phyloP scores from a whole-genome alignment of 495 filamentous ascomycete genomes.

The Aspergillus cristatus region DNA sequence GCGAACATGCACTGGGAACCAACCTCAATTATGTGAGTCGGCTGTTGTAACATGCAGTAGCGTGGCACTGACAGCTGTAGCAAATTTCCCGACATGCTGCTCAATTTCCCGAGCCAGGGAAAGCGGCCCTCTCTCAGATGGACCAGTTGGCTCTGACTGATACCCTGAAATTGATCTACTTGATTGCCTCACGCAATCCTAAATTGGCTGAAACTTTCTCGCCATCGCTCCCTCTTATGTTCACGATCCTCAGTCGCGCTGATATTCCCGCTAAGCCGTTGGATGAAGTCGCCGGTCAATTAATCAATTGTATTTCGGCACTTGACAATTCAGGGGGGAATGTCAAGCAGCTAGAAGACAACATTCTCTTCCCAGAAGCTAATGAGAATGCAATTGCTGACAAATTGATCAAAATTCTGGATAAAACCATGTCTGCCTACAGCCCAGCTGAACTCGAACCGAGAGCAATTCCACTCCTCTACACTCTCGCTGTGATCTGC shows the following conservation, averaged over 20 bases:
- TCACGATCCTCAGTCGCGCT: conserved; percentile 57
- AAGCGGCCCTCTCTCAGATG: conserved; percentile 45
- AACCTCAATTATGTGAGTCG: conserved; percentile 50
- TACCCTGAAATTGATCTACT: conserved; percentile 82
- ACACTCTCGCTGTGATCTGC: conserved; percentile 61
- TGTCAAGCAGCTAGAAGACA: conserved; percentile 29
- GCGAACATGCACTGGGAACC: conserved; percentile 59
- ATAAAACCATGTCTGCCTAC: conserved; percentile 52
- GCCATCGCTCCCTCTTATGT: conserved; percentile 57
- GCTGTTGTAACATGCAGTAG: background rate
- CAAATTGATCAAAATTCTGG: conserved; percentile 64
- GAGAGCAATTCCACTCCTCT: conserved; percentile 58
- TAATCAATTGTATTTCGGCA: conserved; percentile 76
- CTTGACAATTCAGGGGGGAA: conserved; percentile 54
- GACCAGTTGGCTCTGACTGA: conserved; percentile 74
- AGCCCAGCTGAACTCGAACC: conserved; percentile 58
- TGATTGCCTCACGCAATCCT: conserved; percentile 59
- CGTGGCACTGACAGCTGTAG: conserved; percentile 23
- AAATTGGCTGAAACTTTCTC: conserved; percentile 51
- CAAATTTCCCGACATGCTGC: conserved; percentile 63
- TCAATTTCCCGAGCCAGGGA: conserved; percentile 41
- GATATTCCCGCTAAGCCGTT: conserved; percentile 48
- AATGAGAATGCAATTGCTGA: conserved; percentile 54
- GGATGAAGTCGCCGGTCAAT: conserved; percentile 48
- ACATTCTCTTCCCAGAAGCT: conserved; percentile 55